Evolutionary conservation across 495 filamentous ascomycete genomes (phyloP).

Genomic region (Neurospora sp.): DNA sequence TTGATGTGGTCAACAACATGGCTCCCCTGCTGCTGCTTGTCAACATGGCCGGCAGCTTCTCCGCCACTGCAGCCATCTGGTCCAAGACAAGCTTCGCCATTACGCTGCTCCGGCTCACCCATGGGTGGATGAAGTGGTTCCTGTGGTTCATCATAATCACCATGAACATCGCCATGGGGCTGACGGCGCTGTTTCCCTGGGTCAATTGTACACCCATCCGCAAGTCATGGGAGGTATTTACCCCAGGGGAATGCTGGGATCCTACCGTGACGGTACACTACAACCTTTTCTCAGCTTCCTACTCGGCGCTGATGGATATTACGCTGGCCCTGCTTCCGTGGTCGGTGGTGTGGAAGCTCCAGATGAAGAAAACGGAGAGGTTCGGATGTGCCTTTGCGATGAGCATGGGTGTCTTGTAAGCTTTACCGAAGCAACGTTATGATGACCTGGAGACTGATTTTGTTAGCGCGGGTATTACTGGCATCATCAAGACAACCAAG

Average conservation of each 20-base stretch:
- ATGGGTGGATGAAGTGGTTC: slow-evolving; percentile 13
- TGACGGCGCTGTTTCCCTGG: slow-evolving; percentile 32
- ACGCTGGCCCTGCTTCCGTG: slow-evolving; percentile 25
- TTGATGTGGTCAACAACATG: background rate
- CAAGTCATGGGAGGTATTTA: slow-evolving; percentile 22
- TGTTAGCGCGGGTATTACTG: slow-evolving; percentile 19
- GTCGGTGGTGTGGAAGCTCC: slow-evolving; percentile 21
- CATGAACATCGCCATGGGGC: slow-evolving; percentile 27
- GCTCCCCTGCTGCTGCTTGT: slow-evolving; percentile 5
- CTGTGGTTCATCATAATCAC: slow-evolving; percentile 22
- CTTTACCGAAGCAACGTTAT: background rate
- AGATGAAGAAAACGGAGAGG: slow-evolving; percentile 28
- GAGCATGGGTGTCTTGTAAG: slow-evolving; percentile 21
- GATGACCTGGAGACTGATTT: background rate
- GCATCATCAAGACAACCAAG: slow-evolving; percentile 17
- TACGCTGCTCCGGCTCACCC: slow-evolving; percentile 18
- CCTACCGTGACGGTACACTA: slow-evolving; percentile 6
- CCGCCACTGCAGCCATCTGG: slow-evolving; percentile 14
- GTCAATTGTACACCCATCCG: slow-evolving; percentile 25
- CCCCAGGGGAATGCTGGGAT: slow-evolving; percentile 26
- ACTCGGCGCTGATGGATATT: slow-evolving; percentile 23
- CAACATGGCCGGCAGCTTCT: slow-evolving; percentile 11
- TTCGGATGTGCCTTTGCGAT: slow-evolving; percentile 28
- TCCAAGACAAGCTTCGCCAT: slow-evolving; percentile 28
- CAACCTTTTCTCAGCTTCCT: slow-evolving; percentile 17